These are phyloP conservation scores for Scutellaria barbata DNA, from an alignment of 257 asterid genomes.

Conservation along the genomic window DNA sequence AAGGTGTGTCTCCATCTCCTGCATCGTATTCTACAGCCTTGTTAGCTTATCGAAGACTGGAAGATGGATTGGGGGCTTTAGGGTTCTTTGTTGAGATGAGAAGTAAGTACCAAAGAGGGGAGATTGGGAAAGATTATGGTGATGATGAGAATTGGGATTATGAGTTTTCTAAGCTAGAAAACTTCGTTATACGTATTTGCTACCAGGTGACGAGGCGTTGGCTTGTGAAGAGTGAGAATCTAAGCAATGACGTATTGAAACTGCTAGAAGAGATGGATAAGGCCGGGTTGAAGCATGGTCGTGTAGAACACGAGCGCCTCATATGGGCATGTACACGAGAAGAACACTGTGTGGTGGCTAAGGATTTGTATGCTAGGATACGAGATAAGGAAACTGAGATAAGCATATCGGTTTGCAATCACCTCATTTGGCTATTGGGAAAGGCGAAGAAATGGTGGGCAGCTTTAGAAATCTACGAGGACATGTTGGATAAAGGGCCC, in stretches of 20 bases:
- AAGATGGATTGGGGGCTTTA: slow-evolving; percentile 81
- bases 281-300: slow-evolving; percentile 52
- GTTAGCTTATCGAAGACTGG: slow-evolving; percentile 71
- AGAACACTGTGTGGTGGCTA: slow-evolving; percentile 75
- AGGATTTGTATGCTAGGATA: slow-evolving; percentile 76
- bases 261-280: slow-evolving; percentile 75
- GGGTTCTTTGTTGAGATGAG: slow-evolving; percentile 54
- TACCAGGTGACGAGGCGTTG: slow-evolving; percentile 79
- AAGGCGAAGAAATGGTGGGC: slow-evolving; percentile 99
- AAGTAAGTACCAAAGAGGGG: slow-evolving; percentile 56
- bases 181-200: slow-evolving; percentile 65
- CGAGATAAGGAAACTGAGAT: slow-evolving; percentile 65
- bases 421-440: slow-evolving; percentile 90
- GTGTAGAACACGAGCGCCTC: slow-evolving; percentile 69
- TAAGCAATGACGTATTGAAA: slow-evolving; percentile 57
- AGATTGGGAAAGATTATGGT: slow-evolving; percentile 51
- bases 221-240: slow-evolving; percentile 62
- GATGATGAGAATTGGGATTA: slow-evolving; percentile 61
- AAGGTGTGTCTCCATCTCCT: slow-evolving; percentile 73
- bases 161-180: slow-evolving; percentile 74
- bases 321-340: slow-evolving; percentile 89
- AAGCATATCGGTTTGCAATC: slow-evolving; percentile 88
- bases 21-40: slow-evolving; percentile 78
- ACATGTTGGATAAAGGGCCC: slow-evolving; percentile 85
- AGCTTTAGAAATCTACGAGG: slow-evolving; percentile 92